Base-by-base conservation (phyloP, 371 early-diverging fungal genomes). In the Apophysomyces ossiformis region DNA sequence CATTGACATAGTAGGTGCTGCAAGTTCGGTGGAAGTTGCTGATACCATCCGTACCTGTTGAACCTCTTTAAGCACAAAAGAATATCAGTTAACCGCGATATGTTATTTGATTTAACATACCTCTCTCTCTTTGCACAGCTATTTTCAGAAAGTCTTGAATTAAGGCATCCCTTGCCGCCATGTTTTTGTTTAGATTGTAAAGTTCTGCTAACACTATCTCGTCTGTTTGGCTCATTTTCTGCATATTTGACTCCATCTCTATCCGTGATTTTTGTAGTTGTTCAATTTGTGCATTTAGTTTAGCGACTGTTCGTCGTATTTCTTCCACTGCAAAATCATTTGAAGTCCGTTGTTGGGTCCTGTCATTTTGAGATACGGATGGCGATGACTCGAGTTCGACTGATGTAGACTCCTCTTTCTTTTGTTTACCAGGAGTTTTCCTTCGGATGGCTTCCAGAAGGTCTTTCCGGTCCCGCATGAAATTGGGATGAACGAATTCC, bases 401-500 rank as follows among this genome's bases (percentile, higher is more conserved):
- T 7, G 66, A 15, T 16, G 62, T 58, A 5, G 59, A 37, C 15
- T 73, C 76, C 12, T 77, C 71, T 60, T 77, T 72, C 64, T 69
- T 73, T 61, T 54, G 69, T 65, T 79, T 82, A 35, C 66, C 73
- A 16, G 82, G 74, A n/a, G 78, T 72, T 60, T 88, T 88, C 57
- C 90, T 70, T 36, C 75, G 86, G 58, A 89, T 89, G 18, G 85
- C 78, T 44, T 50, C 90, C 32, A 93, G 75, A 47, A 88, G 66
- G 61, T 91, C 90, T 57, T 79, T 75, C 41, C 84, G 85, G 69
- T 87, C 86, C 44, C 82, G 74, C 61, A 85, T 85, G 64, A 93
- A 93, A 60, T 86, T 83, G 59, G 90, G 90, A 71, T 93, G 94
- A 35, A 83, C 84, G 72, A 92, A 93, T 70, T 92, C 94, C 90